A percentile compares a stretch with the other conserved stretches of the same genome.
Evolutionary conservation across 2,329 filamentous ascomycete species (phyloP).

Genomic region (Alternaria rosae): DNA sequence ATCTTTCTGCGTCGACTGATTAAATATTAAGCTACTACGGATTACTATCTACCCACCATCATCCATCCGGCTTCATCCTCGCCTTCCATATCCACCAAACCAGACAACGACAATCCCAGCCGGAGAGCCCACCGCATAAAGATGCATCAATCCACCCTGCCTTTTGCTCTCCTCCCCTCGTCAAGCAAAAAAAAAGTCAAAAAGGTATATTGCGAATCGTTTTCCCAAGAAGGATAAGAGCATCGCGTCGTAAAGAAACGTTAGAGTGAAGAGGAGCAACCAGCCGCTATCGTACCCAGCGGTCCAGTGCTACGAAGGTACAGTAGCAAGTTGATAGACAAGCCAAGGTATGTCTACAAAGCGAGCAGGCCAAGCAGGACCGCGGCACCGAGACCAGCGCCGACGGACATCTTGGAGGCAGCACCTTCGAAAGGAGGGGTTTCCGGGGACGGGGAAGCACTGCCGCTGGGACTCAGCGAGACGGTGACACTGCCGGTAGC

Average conservation of each 20-base stretch:
- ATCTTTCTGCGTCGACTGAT: slow-evolving; percentile 1
- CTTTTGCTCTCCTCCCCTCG: slow-evolving; percentile 12
- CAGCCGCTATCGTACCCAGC: slow-evolving; percentile 5
- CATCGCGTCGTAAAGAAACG: slow-evolving; percentile 44
- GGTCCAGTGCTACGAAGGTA: background rate
- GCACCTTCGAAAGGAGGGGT: slow-evolving; percentile 28
- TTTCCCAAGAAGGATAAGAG: slow-evolving; percentile 37
- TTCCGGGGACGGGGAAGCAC: slow-evolving; percentile 12
- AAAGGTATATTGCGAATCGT: slow-evolving; percentile 29
- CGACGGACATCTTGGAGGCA: slow-evolving; percentile 48
- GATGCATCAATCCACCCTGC: slow-evolving; percentile 3
- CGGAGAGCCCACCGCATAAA: slow-evolving; percentile 11
- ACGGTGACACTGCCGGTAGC: slow-evolving; percentile 16
- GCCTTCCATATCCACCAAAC: slow-evolving; percentile 11
- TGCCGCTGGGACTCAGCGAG: slow-evolving; percentile 6
- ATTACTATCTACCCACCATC: slow-evolving; percentile 8
- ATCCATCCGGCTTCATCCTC: background rate
- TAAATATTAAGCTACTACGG: slow-evolving; percentile 7
- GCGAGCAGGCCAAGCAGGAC: slow-evolving; percentile 54
- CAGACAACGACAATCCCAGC: slow-evolving; percentile 27
- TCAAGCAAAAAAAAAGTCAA: slow-evolving; percentile 5
- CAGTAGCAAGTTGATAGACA: background rate
- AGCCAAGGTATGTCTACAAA: slow-evolving; percentile 36
- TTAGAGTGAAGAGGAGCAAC: slow-evolving; percentile 10
- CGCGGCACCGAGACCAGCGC: slow-evolving; percentile 49